A percentile compares a stretch with the other conserved stretches of the same genome.
Conservation (phyloP, 2,329 filamentous ascomycete species). For the Ophiosphaerella narmari region DNA sequence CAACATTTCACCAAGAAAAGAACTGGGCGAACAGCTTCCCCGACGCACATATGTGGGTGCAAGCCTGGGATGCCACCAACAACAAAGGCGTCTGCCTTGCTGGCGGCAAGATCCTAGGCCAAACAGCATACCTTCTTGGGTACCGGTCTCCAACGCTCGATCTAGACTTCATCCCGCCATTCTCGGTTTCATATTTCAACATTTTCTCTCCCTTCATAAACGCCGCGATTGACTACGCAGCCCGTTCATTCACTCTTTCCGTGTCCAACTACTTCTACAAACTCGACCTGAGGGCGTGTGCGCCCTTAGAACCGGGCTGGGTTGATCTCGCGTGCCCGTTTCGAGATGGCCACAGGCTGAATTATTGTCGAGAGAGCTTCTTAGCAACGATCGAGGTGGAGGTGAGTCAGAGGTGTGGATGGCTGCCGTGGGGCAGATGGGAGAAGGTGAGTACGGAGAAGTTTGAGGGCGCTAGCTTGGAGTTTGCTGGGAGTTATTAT, state of each 20-base stretch:
- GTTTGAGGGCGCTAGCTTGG: conserved; percentile 52
- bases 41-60: conserved; percentile 47
- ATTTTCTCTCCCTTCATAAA: conserved; percentile 49
- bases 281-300: conserved; percentile 48
- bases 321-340: conserved; percentile 54
- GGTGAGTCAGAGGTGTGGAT: conserved; percentile 47
- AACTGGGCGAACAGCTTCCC: conserved; percentile 57
- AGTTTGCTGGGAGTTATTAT: conserved; percentile 57
- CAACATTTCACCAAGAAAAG: conserved; percentile 56
- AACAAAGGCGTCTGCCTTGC: conserved; percentile 37
- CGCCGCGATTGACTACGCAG: conserved; percentile 48
- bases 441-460: conserved; percentile 44
- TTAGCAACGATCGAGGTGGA: conserved; percentile 50
- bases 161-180: conserved; percentile 53
- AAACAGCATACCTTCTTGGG: conserved; percentile 53
- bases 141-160: conserved; percentile 47
- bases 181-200: conserved; percentile 40
- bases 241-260: conserved; percentile 45
- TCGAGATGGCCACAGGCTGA: conserved; percentile 51
- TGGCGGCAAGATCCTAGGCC: conserved; percentile 41
- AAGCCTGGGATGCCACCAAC: conserved; percentile 27
- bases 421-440: conserved; percentile 45
- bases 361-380: conserved; percentile 54
- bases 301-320: conserved; percentile 49
- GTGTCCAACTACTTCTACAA: conserved; percentile 48